A percentile compares a stretch with the other conserved stretches of the same genome.
phyloP scores from a whole-genome alignment of 495 filamentous ascomycete genomes.

The Lophium mytilinum region DNA sequence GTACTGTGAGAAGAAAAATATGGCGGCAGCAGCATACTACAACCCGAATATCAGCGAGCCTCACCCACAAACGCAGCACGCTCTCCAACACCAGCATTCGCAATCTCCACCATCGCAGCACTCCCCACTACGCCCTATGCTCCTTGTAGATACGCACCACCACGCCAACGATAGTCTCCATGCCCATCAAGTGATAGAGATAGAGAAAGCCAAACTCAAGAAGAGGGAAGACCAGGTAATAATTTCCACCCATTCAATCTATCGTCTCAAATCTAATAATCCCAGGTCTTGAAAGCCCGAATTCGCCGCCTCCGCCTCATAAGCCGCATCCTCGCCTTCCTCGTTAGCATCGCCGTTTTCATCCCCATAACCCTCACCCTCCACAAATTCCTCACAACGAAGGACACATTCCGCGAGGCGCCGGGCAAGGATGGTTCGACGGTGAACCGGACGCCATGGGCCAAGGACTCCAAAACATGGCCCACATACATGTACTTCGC shows the following conservation, averaged over 20 bases:
- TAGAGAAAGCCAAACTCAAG: constrained; percentile 5
- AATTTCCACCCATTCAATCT: background rate
- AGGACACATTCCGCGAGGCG: constrained; percentile 11
- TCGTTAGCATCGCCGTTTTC: constrained; percentile 22
- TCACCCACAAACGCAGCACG: background rate
- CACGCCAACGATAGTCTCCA: background rate
- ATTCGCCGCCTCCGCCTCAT: constrained; percentile 26
- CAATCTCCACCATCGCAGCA: background rate
- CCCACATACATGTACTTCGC: constrained; percentile 29
- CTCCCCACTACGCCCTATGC: constrained; percentile 2
- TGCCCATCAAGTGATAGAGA: background rate
- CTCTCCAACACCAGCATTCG: background rate
- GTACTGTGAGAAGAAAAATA: background rate
- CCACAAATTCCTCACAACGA: constrained; percentile 27
- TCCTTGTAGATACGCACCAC: constrained; percentile 2
- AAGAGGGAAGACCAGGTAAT: constrained; percentile 2
- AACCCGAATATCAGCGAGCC: background rate
- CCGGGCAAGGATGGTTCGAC: constrained; percentile 3
- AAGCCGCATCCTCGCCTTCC: constrained; percentile 18
- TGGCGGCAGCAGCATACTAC: constrained; percentile 13
- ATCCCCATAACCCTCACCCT: constrained; percentile 26
- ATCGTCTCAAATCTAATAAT: background rate
- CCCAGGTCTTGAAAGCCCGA: constrained; percentile 15
- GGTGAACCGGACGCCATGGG: constrained; percentile 23
- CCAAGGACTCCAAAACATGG: constrained; percentile 26